Conservation (phyloP, 106 monocot species). For the Amphibolis antarctica region DNA sequence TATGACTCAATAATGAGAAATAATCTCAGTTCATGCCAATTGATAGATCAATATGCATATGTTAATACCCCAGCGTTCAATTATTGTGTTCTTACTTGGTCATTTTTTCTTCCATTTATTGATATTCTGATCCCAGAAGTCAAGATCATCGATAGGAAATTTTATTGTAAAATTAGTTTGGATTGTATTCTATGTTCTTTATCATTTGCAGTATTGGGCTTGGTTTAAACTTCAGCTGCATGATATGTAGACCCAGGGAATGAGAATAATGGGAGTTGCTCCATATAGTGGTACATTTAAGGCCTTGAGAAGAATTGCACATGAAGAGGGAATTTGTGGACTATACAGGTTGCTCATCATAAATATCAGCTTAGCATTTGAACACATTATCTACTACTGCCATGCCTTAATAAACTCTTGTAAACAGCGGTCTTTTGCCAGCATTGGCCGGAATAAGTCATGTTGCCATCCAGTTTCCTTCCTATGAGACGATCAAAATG, state of each 20-base stretch:
- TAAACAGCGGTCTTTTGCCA: constrained; percentile 76
- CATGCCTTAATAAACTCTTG: not conserved
- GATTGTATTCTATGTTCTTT: not conserved
- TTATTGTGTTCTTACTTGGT: too few relatives aligned
- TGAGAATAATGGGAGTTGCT: constrained; percentile 46
- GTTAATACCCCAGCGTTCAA: too few relatives aligned
- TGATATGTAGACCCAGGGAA: constrained; percentile 59
- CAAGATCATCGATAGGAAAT: not conserved
- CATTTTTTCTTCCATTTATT: too few relatives aligned
- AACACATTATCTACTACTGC: not conserved
- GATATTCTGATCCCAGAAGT: too few relatives aligned
- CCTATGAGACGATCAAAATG: constrained; percentile 76
- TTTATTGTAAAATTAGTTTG: not conserved
- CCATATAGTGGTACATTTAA: constrained; percentile 55
- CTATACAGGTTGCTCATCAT: constrained; percentile 56
- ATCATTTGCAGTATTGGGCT: not conserved
- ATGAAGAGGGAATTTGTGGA: constrained; percentile 81
- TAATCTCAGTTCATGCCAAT: too few relatives aligned
- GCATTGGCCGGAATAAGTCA: constrained; percentile 86
- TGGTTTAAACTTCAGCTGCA: not conserved
- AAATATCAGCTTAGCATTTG: not conserved
- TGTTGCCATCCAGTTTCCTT: constrained; percentile 91
- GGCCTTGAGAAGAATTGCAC: constrained; percentile 57
- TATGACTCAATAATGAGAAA: too few relatives aligned
- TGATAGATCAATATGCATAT: too few relatives aligned